These are phyloP conservation scores for Serendipita vermifera DNA, from an alignment of 768 basidiomycete species.

Conservation along the genomic window DNA sequence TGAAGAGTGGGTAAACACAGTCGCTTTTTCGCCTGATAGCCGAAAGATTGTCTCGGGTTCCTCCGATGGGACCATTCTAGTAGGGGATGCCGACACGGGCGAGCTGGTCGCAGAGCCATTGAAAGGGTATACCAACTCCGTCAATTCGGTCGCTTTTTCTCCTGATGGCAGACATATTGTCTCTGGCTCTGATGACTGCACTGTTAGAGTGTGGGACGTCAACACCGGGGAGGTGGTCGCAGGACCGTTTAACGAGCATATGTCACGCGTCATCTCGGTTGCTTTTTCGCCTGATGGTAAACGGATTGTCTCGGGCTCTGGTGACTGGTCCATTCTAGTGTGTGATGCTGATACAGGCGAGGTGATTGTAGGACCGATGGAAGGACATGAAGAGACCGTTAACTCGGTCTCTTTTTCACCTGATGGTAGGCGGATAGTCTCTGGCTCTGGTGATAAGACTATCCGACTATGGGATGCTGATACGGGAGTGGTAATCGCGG, in stretches of 20 bases:
- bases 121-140: constrained; percentile 15
- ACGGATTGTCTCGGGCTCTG: constrained; percentile 28
- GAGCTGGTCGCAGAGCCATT: constrained; percentile 11
- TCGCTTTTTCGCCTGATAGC: constrained; percentile 19
- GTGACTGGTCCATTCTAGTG: constrained; percentile 26
- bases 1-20: neutral
- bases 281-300: constrained; percentile 33
- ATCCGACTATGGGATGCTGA: constrained; percentile 18
- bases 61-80: constrained; percentile 17
- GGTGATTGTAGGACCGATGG: constrained; percentile 9
- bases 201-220: constrained; percentile 32
- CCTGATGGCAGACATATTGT: constrained; percentile 25
- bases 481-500: no score
- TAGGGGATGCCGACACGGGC: constrained; percentile 21
- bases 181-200: constrained; percentile 34
- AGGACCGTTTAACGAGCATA: constrained; percentile 31
- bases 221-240: constrained; percentile 29
- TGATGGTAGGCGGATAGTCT: constrained; percentile 30
- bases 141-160: constrained; percentile 17
- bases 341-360: constrained; percentile 20
- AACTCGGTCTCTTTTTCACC: constrained; percentile 27
- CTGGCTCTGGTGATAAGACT: constrained; percentile 27
- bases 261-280: constrained; percentile 33
- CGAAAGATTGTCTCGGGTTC: constrained; percentile 19
- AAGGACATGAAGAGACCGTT: constrained; percentile 16